Base-by-base conservation (phyloP, 345 rosid species). In the Bruguiera parviflora region DNA sequence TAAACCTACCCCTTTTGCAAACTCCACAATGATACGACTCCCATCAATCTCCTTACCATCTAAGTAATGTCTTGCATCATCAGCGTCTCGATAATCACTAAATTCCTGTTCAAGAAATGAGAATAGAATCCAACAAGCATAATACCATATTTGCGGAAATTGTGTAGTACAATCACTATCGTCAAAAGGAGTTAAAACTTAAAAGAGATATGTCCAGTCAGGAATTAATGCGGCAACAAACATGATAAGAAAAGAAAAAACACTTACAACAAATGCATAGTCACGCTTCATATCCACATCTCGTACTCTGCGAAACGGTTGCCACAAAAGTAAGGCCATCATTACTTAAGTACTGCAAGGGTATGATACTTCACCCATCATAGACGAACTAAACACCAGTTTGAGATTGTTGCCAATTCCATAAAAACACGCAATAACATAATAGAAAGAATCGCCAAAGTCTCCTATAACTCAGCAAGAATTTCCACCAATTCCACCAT, bases 261-360 rank as follows among this genome's bases (percentile, higher is more conserved):
- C 73, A 87, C 96, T 72, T 94, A 94, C 98, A 85, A 94, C 96
- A 85, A 94, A 94, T 74, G 98, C 97, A 53, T 84, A 94, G 85
- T 94, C 97, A 58, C 94, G 96, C 98, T 93, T 93, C 97, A 93
- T 89, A 87, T 93, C 98, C 94, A 93, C 97, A 82, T 89, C 91
- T 64, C 97, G 96, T 71, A 91, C 83, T 94, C 98, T 94, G 97
- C 85, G 95, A 89, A 94, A 91, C 73, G 84, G 89, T 85, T 88
- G 85, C 90, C 96, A 94, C 87, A 94, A 91, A 94, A 94, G 85
- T 87, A 93, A 91, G 97, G 96, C 94, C 98, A 89, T 89, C 97
- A 86, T 83, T 86, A 89, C 89, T 85, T 84, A 92, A 93, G 93
- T 73, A 89, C 86, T 84, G 78, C 80, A 83, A 83, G 89, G 75